phyloP scores from a whole-genome alignment of 2,329 filamentous ascomycete genomes.

The Fusarium chuoi region DNA sequence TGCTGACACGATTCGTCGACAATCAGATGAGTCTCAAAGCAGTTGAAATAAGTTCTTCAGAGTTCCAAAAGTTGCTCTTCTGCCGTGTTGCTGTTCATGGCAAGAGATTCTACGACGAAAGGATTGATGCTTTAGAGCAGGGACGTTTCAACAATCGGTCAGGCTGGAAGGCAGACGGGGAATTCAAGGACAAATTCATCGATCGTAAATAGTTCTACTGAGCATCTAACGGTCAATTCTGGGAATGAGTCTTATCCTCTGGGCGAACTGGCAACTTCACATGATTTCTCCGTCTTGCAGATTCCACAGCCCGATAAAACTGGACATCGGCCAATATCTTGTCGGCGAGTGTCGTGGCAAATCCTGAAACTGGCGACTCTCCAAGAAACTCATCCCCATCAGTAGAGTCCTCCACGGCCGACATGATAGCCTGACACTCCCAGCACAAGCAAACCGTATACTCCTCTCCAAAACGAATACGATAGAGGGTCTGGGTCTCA shows the following conservation, averaged over 20 bases:
- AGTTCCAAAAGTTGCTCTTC: slow-evolving; percentile 35
- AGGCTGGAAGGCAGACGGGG: background rate
- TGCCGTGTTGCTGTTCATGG: slow-evolving; percentile 34
- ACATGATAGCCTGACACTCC: slow-evolving; percentile 36
- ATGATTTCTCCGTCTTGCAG: slow-evolving; percentile 27
- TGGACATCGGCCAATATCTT: slow-evolving; percentile 10
- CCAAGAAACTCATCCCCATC: slow-evolving; percentile 1
- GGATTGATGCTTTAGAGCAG: slow-evolving; percentile 21
- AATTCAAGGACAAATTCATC: background rate
- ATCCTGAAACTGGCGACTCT: background rate
- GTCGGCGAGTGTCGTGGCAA: background rate
- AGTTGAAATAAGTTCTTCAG: slow-evolving; percentile 12
- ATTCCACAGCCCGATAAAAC: slow-evolving; percentile 28
- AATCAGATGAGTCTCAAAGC: slow-evolving; percentile 22
- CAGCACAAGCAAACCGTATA: slow-evolving; percentile 35
- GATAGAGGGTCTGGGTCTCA: slow-evolving; percentile 31
- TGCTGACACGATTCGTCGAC: slow-evolving; percentile 26
- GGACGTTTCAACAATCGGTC: slow-evolving; percentile 27
- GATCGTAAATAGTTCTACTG: background rate
- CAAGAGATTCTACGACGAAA: slow-evolving; percentile 24
- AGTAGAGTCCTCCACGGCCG: slow-evolving; percentile 20
- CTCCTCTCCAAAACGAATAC: slow-evolving; percentile 25
- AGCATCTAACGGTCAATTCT: background rate
- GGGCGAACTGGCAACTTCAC: slow-evolving; percentile 10
- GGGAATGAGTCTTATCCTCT: background rate